Percentiles rank a stretch among this genome's conserved stretches.
Evolutionary conservation across 352 stramenopile species (phyloP).

Genomic region (Aphanomyces astaci): DNA sequence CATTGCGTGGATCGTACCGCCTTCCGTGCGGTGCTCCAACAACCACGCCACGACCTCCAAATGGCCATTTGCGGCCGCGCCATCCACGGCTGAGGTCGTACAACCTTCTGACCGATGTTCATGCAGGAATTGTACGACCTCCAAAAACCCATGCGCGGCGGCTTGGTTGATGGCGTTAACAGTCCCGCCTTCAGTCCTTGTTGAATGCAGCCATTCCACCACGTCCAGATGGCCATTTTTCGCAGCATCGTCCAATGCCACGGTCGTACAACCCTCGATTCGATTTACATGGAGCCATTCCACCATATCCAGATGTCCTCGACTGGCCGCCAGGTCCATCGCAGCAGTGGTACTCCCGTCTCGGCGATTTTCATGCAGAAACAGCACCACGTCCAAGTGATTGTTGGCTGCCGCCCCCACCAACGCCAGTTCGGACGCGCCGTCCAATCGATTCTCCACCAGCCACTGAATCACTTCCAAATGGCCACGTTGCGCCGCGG

Average conservation of each 20-base stretch:
- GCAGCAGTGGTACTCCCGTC: conserved; percentile 9
- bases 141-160: not conserved
- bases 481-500: conserved; percentile 18
- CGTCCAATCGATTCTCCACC: not conserved
- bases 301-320: conserved; percentile 8
- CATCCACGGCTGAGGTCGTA: conserved; percentile 25
- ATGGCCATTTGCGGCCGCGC: conserved; percentile 27
- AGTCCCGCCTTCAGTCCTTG: not conserved
- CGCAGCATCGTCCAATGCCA: not conserved
- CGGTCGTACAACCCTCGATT: conserved; percentile 9
- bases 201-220: conserved; percentile 31
- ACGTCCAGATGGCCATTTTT: conserved; percentile 26
- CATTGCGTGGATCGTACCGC: conserved; percentile 1
- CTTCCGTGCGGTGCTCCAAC: conserved; percentile 29
- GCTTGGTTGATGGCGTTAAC: not conserved
- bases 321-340: conserved; percentile 10
- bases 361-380: conserved; percentile 16
- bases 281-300: conserved; percentile 28
- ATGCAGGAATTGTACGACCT: not conserved
- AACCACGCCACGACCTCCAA: conserved; percentile 35
- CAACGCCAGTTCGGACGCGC: not conserved
- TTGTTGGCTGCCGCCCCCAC: not conserved
- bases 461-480: conserved; percentile 28
- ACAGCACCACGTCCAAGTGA: conserved; percentile 25
- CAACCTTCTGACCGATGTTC: conserved; percentile 4